Conservation (phyloP, 208 protist species). For the Trypanosomatidae sp. region DNA sequence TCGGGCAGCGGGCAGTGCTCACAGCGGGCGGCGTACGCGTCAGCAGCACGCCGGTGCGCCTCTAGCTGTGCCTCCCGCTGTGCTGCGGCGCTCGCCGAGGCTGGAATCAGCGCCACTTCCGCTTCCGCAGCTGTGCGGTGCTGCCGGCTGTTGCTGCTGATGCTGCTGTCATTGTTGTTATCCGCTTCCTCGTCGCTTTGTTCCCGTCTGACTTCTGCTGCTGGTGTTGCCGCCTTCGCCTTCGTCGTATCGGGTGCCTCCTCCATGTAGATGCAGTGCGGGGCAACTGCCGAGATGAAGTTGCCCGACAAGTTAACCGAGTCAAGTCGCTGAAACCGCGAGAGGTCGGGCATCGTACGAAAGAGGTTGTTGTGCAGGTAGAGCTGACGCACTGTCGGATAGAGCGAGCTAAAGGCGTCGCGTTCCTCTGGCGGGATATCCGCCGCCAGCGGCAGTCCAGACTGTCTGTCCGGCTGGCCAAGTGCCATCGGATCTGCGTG, state of each 20-base stretch:
- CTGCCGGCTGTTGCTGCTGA: too few species aligned
- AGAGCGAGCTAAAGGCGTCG: constrained; percentile 84
- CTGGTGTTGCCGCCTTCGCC: background rate
- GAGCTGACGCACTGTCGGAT: constrained; percentile 87
- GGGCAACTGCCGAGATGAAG: constrained; percentile 62
- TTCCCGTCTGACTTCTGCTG: too few species aligned
- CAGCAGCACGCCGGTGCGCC: constrained; percentile 30
- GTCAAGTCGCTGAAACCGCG: constrained; percentile 79
- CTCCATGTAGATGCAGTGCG: constrained; percentile 50
- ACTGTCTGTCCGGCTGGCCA: too few species aligned
- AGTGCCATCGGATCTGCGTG: too few species aligned
- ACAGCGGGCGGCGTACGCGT: constrained; percentile 36
- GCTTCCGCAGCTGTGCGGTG: too few species aligned
- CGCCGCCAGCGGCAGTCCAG: constrained; percentile 14
- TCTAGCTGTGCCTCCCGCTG: constrained; percentile 26
- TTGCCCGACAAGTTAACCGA: constrained; percentile 92
- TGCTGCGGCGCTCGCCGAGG: constrained; percentile 12
- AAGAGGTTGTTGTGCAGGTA: constrained; percentile 95
- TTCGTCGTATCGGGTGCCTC: too few species aligned
- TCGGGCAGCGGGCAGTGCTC: constrained; percentile 35
- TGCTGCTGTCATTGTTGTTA: too few species aligned
- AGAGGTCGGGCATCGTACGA: constrained; percentile 81
- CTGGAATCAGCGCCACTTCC: background rate
- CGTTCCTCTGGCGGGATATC: constrained; percentile 27
- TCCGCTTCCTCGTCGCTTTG: too few species aligned